Conservation (phyloP, 768 basidiomycete species). For the Cantharellus anzutake region DNA sequence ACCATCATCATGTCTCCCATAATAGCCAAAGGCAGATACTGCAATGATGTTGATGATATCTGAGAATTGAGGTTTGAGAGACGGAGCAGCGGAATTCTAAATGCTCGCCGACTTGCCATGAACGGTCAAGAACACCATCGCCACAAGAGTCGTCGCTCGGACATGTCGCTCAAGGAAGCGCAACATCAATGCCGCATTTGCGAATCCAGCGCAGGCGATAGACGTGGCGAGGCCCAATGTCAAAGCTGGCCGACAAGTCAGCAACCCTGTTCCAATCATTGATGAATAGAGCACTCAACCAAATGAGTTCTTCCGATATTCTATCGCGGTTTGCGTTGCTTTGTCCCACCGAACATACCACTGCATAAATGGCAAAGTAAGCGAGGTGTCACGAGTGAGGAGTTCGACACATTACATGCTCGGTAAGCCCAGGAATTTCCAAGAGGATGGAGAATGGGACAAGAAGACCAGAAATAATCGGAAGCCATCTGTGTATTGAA, state of each 20-base stretch:
- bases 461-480: constrained; percentile 8
- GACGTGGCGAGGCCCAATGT: constrained; percentile 44
- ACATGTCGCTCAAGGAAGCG: constrained; percentile 58
- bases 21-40: constrained; percentile 41
- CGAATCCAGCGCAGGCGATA: constrained; percentile 44
- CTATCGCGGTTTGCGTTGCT: constrained; percentile 24
- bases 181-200: constrained; percentile 44
- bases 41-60: constrained; percentile 49
- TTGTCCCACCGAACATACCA: constrained; percentile 28
- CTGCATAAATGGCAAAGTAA: constrained; percentile 2
- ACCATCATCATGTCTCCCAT: constrained; percentile 39
- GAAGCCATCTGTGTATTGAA: background rate
- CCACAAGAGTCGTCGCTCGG: constrained; percentile 39
- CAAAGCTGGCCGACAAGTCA: constrained; percentile 20
- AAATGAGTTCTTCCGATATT: constrained; percentile 32
- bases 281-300: constrained; percentile 4
- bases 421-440: constrained; percentile 63
- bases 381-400: background rate
- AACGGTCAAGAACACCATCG: constrained; percentile 41
- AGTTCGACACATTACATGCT: constrained; percentile 28
- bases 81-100: background rate
- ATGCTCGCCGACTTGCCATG: constrained; percentile 33
- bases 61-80: constrained; percentile 13
- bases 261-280: background rate
- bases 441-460: constrained; percentile 50